Percentiles rank a stretch among this genome's conserved stretches.
These are phyloP conservation scores for Quercus tomentella DNA, from an alignment of 331 rosid species.

Conservation along the genomic window DNA sequence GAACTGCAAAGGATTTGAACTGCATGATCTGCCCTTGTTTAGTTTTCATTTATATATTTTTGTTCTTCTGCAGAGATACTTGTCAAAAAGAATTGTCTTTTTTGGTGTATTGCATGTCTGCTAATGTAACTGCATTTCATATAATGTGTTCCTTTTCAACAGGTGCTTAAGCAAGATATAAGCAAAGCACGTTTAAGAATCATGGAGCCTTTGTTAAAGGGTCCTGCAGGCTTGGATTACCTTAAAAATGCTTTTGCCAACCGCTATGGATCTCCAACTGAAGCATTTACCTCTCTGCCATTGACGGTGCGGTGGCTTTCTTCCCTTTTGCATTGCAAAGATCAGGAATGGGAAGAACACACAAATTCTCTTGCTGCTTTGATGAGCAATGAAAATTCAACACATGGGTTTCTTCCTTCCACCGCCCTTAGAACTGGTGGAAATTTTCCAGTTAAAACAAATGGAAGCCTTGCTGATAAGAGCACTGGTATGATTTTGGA, in stretches of 20 bases:
- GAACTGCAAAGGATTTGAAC: background rate
- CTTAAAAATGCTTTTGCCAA: constrained; percentile 75
- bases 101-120: background rate
- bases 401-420: constrained; percentile 64
- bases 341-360: constrained; percentile 86
- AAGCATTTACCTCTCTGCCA: constrained; percentile 53
- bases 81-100: background rate
- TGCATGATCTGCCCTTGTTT: background rate
- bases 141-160: constrained; percentile 12
- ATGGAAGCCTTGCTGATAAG: constrained; percentile 32
- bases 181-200: constrained; percentile 81
- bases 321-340: constrained; percentile 52
- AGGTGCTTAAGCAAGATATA: constrained; percentile 88
- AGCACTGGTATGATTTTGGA: constrained; percentile 12
- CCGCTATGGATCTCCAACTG: constrained; percentile 73
- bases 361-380: constrained; percentile 32
- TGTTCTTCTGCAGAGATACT: background rate
- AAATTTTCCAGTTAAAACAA: constrained; percentile 38
- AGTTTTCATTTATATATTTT: background rate
- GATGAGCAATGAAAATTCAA: constrained; percentile 22
- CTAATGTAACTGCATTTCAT: background rate
- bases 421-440: constrained; percentile 82
- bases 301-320: constrained; percentile 69
- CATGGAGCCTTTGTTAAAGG: constrained; percentile 76
- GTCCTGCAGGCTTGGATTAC: constrained; percentile 89